phyloP scores from a whole-genome alignment of 176 grass and related monocot genomes.

The Puya raimondii region DNA sequence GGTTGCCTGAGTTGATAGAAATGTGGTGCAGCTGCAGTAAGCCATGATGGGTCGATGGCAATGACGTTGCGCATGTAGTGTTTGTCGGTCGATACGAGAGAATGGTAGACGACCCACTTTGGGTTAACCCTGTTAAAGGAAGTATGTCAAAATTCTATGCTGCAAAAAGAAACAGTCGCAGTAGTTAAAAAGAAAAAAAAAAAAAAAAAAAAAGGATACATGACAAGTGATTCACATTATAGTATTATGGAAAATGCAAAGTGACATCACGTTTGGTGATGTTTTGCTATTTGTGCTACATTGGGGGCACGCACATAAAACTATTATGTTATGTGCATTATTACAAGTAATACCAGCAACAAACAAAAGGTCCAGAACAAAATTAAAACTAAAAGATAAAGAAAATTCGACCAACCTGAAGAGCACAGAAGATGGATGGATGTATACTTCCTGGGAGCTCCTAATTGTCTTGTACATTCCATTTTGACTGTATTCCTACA shows the following conservation, averaged over 20 bases:
- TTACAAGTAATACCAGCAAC: neutral
- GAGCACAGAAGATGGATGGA: slow-evolving; percentile 95
- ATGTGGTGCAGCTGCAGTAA: slow-evolving; percentile 87
- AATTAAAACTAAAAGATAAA: neutral
- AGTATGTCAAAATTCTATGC: slow-evolving; percentile 9
- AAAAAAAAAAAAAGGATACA: slow-evolving; percentile 5
- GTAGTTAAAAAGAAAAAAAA: too few species aligned
- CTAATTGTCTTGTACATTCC: slow-evolving; percentile 90
- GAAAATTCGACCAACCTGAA: slow-evolving; percentile 52
- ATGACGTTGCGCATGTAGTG: slow-evolving; percentile 93
- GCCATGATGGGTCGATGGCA: slow-evolving; percentile 89
- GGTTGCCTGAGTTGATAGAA: slow-evolving; percentile 70
- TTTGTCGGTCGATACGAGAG: slow-evolving; percentile 88
- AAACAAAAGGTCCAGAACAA: neutral
- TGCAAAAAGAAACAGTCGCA: slow-evolving; percentile 5
- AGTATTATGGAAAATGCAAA: too few species aligned
- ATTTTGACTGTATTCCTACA: slow-evolving; percentile 81
- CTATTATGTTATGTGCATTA: neutral
- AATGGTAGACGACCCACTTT: slow-evolving; percentile 91
- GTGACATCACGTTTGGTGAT: too few species aligned
- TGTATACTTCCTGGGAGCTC: slow-evolving; percentile 92
- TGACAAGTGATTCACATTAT: too few species aligned
- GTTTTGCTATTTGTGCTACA: too few species aligned
- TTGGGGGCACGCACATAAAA: too few species aligned
- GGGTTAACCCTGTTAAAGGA: slow-evolving; percentile 73